phyloP scores from a whole-genome alignment of 2,329 filamentous ascomycete genomes.

The Penicillium frequentans region DNA sequence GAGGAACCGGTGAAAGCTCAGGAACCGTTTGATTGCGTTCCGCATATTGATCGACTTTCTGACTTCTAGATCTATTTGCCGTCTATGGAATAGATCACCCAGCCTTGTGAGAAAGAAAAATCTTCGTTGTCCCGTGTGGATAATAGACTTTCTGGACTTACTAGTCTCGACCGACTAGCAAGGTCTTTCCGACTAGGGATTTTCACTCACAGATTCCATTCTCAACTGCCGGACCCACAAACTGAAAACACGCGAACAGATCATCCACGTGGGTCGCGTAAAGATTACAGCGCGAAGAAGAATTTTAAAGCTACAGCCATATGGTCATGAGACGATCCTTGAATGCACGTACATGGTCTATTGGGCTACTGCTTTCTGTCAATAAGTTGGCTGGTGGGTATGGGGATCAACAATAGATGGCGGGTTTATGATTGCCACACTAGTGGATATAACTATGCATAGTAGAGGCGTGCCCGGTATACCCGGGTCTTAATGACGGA shows the following conservation, averaged over 20 bases:
- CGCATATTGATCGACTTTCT: not conserved
- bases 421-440: not conserved
- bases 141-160: not conserved
- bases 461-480: not conserved
- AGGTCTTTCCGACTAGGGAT: not conserved
- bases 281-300: not conserved
- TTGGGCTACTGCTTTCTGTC: not conserved
- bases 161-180: not conserved
- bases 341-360: not conserved
- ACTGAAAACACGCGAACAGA: not conserved
- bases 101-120: not conserved
- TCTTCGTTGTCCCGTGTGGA: not conserved
- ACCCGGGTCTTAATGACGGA: not conserved
- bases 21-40: not conserved
- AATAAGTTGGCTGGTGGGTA: not conserved
- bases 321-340: not conserved
- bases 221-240: not conserved
- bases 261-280: not conserved
- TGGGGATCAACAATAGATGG: not conserved
- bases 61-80: slow-evolving; percentile 1
- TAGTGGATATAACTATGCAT: not conserved
- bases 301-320: not conserved
- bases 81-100: not conserved
- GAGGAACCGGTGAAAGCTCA: not conserved
- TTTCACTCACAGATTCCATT: not conserved